Conservation (phyloP, 176 grass and related monocot genomes). For the Hordeum vulgare region DNA sequence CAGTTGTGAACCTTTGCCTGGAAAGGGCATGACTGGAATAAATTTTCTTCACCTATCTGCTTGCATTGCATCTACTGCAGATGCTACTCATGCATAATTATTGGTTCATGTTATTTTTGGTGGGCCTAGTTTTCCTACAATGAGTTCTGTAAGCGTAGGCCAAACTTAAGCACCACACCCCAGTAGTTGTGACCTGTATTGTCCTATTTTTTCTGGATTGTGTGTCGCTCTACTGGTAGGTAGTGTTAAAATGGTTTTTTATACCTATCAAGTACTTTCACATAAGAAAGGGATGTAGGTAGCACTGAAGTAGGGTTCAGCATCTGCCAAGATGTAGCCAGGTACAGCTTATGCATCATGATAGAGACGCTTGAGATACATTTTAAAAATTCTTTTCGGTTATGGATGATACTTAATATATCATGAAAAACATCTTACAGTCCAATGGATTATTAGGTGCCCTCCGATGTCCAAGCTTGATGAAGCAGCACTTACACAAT, state of each 20-base stretch:
- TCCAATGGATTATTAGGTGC: background rate
- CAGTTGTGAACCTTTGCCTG: background rate
- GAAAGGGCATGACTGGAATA: background rate
- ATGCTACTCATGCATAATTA: background rate
- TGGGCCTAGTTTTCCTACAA: background rate
- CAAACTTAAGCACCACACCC: background rate
- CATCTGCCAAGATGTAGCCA: background rate
- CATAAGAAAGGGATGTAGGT: background rate
- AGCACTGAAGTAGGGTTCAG: background rate
- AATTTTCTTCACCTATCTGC: background rate
- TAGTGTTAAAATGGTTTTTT: background rate
- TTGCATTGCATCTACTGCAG: background rate
- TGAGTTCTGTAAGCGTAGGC: background rate
- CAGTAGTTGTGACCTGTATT: background rate
- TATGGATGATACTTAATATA: background rate
- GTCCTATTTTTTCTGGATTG: background rate
- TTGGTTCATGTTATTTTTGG: constrained; percentile 1
- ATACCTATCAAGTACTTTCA: background rate
- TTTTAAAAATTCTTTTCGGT: background rate
- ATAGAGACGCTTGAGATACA: background rate
- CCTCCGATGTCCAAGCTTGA: background rate
- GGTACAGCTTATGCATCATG: background rate
- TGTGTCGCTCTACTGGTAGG: background rate
- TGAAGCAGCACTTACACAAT: background rate
- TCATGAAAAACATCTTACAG: background rate